phyloP scores from a whole-genome alignment of 129 eudicot species.

The Artemisia annua region DNA sequence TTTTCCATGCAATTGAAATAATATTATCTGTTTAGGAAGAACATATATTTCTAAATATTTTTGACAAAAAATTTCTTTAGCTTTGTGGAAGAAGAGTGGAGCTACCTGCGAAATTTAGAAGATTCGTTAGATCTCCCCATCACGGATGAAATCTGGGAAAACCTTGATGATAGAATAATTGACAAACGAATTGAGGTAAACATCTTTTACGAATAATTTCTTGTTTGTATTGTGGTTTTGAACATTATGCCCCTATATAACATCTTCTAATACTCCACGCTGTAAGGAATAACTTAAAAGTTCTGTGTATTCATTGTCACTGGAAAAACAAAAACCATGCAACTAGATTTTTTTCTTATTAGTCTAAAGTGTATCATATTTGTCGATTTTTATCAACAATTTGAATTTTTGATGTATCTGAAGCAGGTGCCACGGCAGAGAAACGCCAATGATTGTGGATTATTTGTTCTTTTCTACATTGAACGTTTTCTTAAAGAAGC shows the following conservation, averaged over 20 bases:
- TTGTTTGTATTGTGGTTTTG: background rate
- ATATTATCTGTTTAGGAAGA: background rate
- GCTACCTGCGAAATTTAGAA: slow-evolving; percentile 42
- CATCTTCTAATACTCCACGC: too few relatives aligned
- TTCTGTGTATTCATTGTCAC: too few relatives aligned
- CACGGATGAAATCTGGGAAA: slow-evolving; percentile 49
- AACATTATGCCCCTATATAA: background rate
- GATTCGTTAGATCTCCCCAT: slow-evolving; percentile 44
- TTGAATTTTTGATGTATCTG: background rate
- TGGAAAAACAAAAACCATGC: too few relatives aligned
- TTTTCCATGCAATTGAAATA: background rate
- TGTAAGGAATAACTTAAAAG: too few relatives aligned
- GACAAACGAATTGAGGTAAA: slow-evolving; percentile 51
- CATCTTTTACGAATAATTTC: background rate
- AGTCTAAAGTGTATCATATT: too few relatives aligned
- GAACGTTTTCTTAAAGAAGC: slow-evolving; percentile 73
- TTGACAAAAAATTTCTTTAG: slow-evolving; percentile 30
- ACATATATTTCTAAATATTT: background rate
- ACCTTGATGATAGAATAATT: slow-evolving; percentile 52
- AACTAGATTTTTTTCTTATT: too few relatives aligned
- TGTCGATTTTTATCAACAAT: background rate
- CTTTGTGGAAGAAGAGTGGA: slow-evolving; percentile 77
- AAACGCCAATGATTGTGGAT: slow-evolving; percentile 78
- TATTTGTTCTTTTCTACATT: slow-evolving; percentile 76
- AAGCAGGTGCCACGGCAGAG: slow-evolving; percentile 77